Percentiles rank a stretch among this genome's conserved stretches.
phyloP scores from a whole-genome alignment of 164 flowering plant genomes.

The Piper longum region DNA sequence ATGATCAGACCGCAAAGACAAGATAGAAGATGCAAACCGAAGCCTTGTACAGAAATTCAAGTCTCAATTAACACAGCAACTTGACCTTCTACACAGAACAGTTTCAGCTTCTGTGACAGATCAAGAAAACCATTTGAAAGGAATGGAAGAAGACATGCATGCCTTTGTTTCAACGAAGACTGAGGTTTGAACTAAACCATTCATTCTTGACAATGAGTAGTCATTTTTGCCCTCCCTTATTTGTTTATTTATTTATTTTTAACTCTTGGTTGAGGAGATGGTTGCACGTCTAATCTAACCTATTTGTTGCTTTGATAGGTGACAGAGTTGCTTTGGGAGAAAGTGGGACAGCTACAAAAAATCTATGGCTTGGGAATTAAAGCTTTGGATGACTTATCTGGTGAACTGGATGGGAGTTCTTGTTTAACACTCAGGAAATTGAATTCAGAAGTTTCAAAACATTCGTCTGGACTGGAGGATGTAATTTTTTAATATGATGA shows the following conservation, averaged over 20 bases:
- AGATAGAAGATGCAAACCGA: slow-evolving; percentile 84
- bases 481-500: slow-evolving; percentile 25
- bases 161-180: slow-evolving; percentile 74
- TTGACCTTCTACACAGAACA: slow-evolving; percentile 72
- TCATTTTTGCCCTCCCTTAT: not conserved
- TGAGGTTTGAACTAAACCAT: slow-evolving; percentile 31
- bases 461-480: slow-evolving; percentile 64
- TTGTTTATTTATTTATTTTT: too few relatives aligned
- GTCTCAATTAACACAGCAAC: slow-evolving; percentile 70
- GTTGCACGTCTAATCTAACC: too few relatives aligned
- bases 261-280: too few relatives aligned
- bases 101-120: slow-evolving; percentile 65
- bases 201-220: too few relatives aligned
- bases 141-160: slow-evolving; percentile 92
- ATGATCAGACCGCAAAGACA: slow-evolving; percentile 67
- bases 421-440: slow-evolving; percentile 49
- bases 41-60: slow-evolving; percentile 61
- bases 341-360: slow-evolving; percentile 44
- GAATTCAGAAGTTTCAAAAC: slow-evolving; percentile 68
- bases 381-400: slow-evolving; percentile 70
- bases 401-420: slow-evolving; percentile 66
- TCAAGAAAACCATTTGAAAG: slow-evolving; percentile 82
- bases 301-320: slow-evolving; percentile 31
- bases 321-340: slow-evolving; percentile 68
- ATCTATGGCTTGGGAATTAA: slow-evolving; percentile 69